Conservation (phyloP, 768 basidiomycete species). For the Pisolithus albus region DNA sequence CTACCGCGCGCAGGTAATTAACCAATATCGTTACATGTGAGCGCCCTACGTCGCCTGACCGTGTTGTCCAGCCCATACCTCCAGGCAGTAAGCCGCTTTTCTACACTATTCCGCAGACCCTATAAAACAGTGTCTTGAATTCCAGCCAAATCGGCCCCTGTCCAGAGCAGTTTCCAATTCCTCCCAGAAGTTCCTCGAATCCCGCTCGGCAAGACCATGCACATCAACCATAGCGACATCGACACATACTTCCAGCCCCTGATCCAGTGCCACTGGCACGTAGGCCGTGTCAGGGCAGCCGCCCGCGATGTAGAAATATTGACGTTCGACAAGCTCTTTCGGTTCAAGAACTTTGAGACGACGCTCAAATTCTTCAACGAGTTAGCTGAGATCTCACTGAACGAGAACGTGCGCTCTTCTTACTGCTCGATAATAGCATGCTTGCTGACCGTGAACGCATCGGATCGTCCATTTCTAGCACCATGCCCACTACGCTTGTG, state of each 20-base stretch:
- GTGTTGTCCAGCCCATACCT: background rate
- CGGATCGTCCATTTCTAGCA: background rate
- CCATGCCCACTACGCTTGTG: conserved; percentile 11
- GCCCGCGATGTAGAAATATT: conserved; percentile 11
- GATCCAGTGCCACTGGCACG: conserved; percentile 24
- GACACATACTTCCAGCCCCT: conserved; percentile 32
- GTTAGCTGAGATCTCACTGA: conserved; percentile 20
- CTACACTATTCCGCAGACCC: background rate
- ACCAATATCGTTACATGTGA: background rate
- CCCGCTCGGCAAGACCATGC: conserved; percentile 28
- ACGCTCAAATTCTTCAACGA: conserved; percentile 24
- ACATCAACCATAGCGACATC: conserved; percentile 28
- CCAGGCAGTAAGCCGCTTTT: background rate
- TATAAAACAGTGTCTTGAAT: background rate
- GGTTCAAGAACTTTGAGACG: conserved; percentile 18
- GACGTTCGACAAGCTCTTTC: conserved; percentile 23
- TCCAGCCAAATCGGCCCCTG: background rate
- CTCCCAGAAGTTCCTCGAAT: conserved; percentile 22
- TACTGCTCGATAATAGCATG: background rate
- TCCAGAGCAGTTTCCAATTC: background rate
- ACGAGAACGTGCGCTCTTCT: conserved; percentile 25
- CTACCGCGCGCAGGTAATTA: background rate
- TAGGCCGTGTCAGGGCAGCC: conserved; percentile 9
- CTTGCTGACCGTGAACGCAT: background rate
- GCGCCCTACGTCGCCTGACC: background rate